Evolutionary conservation across 371 early-diverging fungal genomes (phyloP).

Genomic region (Mortierella sp.): DNA sequence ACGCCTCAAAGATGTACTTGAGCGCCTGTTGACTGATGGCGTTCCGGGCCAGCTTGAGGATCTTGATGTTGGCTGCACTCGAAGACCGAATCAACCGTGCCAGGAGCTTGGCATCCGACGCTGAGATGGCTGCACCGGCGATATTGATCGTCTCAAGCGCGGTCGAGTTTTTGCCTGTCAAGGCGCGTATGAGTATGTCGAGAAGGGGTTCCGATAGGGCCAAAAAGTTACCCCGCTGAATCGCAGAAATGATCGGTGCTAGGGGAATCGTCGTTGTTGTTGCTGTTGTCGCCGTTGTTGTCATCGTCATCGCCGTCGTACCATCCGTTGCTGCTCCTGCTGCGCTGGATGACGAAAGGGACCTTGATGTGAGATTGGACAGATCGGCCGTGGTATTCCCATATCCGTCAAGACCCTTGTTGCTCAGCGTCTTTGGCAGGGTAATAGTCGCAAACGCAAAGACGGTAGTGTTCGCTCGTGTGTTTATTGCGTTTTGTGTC

Average conservation of each 20-base stretch:
- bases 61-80: constrained; percentile 37
- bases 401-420: constrained; percentile 13
- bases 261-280: background rate
- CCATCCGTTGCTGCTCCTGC: background rate
- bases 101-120: constrained; percentile 31
- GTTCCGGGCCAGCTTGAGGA: constrained; percentile 29
- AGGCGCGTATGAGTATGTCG: constrained; percentile 23
- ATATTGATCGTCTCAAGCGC: constrained; percentile 31
- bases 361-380: background rate
- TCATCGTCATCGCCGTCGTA: background rate
- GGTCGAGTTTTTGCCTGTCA: constrained; percentile 41
- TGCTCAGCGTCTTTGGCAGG: constrained; percentile 31
- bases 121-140: constrained; percentile 26
- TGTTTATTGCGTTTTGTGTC: background rate
- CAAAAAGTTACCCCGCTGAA: constrained; percentile 38
- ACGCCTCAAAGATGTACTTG: constrained; percentile 35
- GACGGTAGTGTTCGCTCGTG: constrained; percentile 11
- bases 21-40: constrained; percentile 41
- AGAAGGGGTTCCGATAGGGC: constrained; percentile 30
- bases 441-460: constrained; percentile 27
- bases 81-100: constrained; percentile 34
- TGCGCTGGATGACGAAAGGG: background rate
- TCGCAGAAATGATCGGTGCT: constrained; percentile 32
- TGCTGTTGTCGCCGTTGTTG: background rate
- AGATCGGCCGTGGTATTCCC: background rate